Conservation (phyloP, 805 yeast species). For the Candida boidinii region DNA sequence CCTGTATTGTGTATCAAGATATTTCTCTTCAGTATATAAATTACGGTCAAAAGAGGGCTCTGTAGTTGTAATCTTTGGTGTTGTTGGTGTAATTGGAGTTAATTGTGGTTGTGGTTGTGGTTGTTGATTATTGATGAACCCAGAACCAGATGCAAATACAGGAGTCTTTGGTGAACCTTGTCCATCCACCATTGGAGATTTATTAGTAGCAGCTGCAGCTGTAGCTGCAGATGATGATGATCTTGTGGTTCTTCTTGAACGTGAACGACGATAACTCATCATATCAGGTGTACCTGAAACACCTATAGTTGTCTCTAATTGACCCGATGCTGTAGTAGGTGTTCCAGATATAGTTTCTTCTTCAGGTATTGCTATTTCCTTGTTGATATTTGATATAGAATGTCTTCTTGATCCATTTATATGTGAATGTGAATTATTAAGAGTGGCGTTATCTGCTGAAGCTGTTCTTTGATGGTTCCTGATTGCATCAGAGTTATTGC, state of each 20-base stretch:
- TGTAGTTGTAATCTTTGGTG: constrained; percentile 8
- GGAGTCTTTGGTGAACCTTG: constrained; percentile 1
- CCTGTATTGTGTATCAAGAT: constrained; percentile 46
- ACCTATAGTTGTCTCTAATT: constrained; percentile 10
- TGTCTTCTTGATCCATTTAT: too few relatives aligned
- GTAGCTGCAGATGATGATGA: constrained; percentile 9
- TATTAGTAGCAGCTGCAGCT: background rate
- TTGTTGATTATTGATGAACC: background rate
- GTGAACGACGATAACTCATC: constrained; percentile 20
- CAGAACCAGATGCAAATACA: background rate
- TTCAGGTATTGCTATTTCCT: constrained; percentile 4
- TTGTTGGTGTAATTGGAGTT: constrained; percentile 5
- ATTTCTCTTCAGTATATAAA: constrained; percentile 50
- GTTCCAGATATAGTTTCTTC: too few relatives aligned
- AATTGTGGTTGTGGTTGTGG: constrained; percentile 3
- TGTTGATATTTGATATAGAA: constrained; percentile 2
- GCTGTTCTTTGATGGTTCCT: constrained; percentile 11
- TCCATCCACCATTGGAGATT: too few relatives aligned
- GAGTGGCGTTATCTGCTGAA: constrained; percentile 13
- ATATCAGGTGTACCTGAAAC: constrained; percentile 20
- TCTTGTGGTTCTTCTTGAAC: constrained; percentile 12
- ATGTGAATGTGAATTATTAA: constrained; percentile 4
- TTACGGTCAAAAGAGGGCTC: constrained; percentile 26
- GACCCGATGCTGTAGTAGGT: constrained; percentile 10
- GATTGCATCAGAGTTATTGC: too few relatives aligned